A percentile compares a stretch with the other conserved stretches of the same genome.
phyloP scores from a whole-genome alignment of 805 yeast species.

The Kazachstania psychrophila region DNA sequence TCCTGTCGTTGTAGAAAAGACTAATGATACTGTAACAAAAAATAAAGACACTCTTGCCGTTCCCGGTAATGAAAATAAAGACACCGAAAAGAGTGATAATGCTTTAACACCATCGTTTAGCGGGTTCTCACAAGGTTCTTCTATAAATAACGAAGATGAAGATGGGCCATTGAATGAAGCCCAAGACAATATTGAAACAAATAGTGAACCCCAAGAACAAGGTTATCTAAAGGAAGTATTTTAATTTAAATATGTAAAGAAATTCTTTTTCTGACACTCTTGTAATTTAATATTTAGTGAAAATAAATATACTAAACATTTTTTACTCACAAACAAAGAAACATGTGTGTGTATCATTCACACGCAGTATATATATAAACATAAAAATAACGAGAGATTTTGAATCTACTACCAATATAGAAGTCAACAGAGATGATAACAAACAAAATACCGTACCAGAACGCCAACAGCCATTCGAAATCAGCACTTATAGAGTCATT shows the following conservation, averaged over 20 bases:
- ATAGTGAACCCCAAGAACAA: slow-evolving; percentile 3
- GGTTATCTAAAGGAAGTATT: slow-evolving; percentile 26
- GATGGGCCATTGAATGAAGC: background rate
- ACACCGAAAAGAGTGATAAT: background rate
- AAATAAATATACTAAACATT: too few relatives aligned
- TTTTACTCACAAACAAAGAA: too few relatives aligned
- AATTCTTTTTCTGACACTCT: too few relatives aligned
- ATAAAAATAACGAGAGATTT: slow-evolving; percentile 24
- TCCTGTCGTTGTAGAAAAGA: background rate
- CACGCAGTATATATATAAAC: too few relatives aligned
- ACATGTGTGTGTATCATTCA: too few relatives aligned
- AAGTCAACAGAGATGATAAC: slow-evolving; percentile 61
- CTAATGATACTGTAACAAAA: slow-evolving; percentile 1
- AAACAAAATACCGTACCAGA: slow-evolving; percentile 68
- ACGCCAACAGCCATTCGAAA: slow-evolving; percentile 84
- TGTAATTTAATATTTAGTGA: too few relatives aligned
- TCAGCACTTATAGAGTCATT: slow-evolving; percentile 46
- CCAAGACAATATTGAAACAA: slow-evolving; percentile 2
- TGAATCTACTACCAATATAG: slow-evolving; percentile 45
- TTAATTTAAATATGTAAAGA: slow-evolving; percentile 2
- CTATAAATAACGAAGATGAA: slow-evolving; percentile 14
- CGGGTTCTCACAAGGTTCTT: slow-evolving; percentile 25
- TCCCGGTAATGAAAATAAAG: too few relatives aligned
- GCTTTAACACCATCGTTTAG: slow-evolving; percentile 17
- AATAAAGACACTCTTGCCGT: too few relatives aligned